These are phyloP conservation scores for Perilla frutescens DNA, from an alignment of 257 asterid species.

Conservation along the genomic window DNA sequence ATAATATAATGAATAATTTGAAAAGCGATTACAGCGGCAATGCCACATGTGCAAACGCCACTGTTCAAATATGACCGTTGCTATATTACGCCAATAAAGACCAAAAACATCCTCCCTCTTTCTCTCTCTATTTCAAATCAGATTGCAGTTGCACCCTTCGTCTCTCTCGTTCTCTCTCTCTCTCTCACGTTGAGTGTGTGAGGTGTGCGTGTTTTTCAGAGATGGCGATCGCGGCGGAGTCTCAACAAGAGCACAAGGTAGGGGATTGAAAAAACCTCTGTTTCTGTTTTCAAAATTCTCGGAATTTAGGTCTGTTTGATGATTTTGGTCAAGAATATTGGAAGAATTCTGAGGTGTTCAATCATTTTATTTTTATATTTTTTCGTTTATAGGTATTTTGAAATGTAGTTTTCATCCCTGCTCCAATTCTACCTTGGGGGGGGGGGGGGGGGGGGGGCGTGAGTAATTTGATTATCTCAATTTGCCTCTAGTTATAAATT, in stretches of 20 bases:
- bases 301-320: not conserved
- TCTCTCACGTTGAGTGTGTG: conserved; percentile 34
- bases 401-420: not conserved
- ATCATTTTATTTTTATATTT: not conserved
- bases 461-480: not conserved
- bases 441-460: too few relatives aligned
- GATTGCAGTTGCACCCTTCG: conserved; percentile 25
- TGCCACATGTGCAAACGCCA: conserved; percentile 34
- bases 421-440: not conserved
- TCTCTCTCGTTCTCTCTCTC: conserved; percentile 7
- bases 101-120: not conserved
- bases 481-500: not conserved
- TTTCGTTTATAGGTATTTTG: not conserved
- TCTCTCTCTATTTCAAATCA: conserved; percentile 38
- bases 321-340: conserved; percentile 17
- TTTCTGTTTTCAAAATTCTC: not conserved
- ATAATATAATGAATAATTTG: conserved; percentile 1
- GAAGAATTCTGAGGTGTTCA: not conserved
- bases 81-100: conserved; percentile 35
- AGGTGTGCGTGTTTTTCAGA: conserved; percentile 26
- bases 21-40: conserved; percentile 33
- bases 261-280: not conserved
- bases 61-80: conserved; percentile 57
- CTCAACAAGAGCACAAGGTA: conserved; percentile 63
- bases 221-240: conserved; percentile 72